These are phyloP conservation scores for Macadamia tetraphylla DNA, from an alignment of 164 flowering plant genomes.

Conservation along the genomic window DNA sequence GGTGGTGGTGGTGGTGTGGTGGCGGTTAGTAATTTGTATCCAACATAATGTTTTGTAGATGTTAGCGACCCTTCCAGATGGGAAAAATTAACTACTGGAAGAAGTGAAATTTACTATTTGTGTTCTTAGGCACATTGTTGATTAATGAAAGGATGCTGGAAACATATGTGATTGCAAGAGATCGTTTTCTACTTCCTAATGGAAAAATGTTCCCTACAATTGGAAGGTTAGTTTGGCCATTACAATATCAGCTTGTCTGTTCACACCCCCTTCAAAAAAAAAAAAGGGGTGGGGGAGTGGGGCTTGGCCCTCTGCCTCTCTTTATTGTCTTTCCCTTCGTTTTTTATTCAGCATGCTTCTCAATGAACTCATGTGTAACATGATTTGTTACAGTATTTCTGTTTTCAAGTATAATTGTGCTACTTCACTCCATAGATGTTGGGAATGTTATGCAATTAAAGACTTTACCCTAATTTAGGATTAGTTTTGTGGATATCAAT, in stretches of 20 bases:
- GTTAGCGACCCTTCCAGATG: background rate
- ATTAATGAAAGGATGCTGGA: conserved; percentile 99
- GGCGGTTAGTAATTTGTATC: no score
- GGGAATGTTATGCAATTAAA: no score
- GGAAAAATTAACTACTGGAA: background rate
- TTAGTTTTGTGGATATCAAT: no score
- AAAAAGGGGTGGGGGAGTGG: background rate
- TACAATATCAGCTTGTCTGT: background rate
- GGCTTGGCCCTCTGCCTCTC: no score
- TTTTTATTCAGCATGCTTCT: no score
- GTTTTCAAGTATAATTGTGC: no score
- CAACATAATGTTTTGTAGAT: background rate
- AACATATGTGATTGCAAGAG: conserved; percentile 97
- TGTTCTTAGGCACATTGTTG: conserved; percentile 69
- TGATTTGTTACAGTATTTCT: no score
- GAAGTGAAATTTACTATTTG: conserved; percentile 4
- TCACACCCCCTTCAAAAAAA: background rate
- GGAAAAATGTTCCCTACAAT: conserved; percentile 93
- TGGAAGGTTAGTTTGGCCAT: conserved; percentile 59
- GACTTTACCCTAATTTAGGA: no score
- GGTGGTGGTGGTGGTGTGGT: no score
- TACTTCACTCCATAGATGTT: no score
- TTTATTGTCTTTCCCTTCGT: no score
- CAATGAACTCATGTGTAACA: no score
- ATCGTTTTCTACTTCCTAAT: conserved; percentile 74